Conservation (phyloP, 768 basidiomycete genomes). For the Leccinellum rugosiceps region DNA sequence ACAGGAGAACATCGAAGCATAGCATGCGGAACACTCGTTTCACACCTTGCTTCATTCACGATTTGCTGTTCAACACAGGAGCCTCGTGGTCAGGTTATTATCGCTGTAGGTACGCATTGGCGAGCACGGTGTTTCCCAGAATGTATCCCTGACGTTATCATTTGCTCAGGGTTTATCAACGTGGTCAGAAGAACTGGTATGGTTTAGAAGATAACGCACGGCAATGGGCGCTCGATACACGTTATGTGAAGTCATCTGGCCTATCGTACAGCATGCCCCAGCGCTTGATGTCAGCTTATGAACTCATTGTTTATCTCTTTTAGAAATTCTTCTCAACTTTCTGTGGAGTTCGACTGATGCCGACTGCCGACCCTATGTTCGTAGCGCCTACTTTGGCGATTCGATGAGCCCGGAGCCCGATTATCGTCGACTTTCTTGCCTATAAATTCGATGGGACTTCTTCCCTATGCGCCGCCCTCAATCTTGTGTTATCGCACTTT, state of each 20-base stretch:
- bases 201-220: neutral
- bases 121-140: neutral
- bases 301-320: neutral
- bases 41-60: neutral
- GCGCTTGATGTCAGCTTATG: neutral
- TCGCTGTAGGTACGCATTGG: neutral
- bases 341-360: neutral
- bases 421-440: neutral
- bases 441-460: neutral
- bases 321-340: too few relatives aligned
- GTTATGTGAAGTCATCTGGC: neutral
- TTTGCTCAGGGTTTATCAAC: neutral
- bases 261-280: too few relatives aligned
- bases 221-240: neutral
- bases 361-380: neutral
- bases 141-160: constrained; percentile 3
- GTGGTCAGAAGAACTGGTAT: neutral
- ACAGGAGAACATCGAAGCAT: neutral
- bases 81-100: constrained; percentile 6
- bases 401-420: neutral
- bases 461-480: neutral
- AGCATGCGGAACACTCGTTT: constrained; percentile 4
- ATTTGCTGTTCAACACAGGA: neutral
- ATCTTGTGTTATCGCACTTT: neutral
- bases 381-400: neutral